Evolutionary conservation across 352 stramenopile genomes (phyloP), one percentile per base, ranked within the genome.

Genomic region (Pythium sukuiense): DNA sequence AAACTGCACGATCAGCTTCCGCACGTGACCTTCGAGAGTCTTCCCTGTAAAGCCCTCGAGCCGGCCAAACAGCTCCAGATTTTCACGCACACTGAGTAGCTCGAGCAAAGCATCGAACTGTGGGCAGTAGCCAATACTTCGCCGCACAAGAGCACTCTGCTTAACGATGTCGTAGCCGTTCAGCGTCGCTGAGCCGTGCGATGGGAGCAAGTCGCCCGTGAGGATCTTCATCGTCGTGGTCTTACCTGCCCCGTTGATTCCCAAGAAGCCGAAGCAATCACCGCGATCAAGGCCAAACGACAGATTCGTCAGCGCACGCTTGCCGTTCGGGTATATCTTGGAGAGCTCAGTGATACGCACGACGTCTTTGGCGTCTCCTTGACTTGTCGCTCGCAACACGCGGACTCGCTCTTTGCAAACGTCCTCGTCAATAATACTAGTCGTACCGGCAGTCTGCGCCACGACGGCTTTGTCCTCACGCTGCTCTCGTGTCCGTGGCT

Each of bases 71-170:
- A 99, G 79, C 56, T 98, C 87, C 39, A 99, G 74, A 75, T 99
- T 96, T 65, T 99, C 97, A 13, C 87, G 77, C 46, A 97, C 95
- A 14, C 95, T 99, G 58, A 99, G 85, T 61, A 98, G 85, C 35
- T 96, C 87, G 50, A 99, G 90, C 24, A 99, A 81, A 5, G 96
- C 96, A 76, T 99, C 97, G 67, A 99, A 99, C 69, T 99, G 96
- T 1, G 97, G 97, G 65, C 97, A 99, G 61, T 99, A 99, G 13
- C 97, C 97, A 29, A 99, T 93, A 29, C 77, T 85, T 4, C 75
- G 73, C 0, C 85, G 76, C 76, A 81, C 90, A 55, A 79, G 74
- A 24, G 68, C 63, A 20, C 73, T 82, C 62, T 95, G 74, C 53
- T 80, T 89, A 65, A 87, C 77, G 69, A 94, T 90, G 63, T 97